Evolutionary conservation across 805 yeast species (phyloP).

Genomic region (Danielia oregonensis): DNA sequence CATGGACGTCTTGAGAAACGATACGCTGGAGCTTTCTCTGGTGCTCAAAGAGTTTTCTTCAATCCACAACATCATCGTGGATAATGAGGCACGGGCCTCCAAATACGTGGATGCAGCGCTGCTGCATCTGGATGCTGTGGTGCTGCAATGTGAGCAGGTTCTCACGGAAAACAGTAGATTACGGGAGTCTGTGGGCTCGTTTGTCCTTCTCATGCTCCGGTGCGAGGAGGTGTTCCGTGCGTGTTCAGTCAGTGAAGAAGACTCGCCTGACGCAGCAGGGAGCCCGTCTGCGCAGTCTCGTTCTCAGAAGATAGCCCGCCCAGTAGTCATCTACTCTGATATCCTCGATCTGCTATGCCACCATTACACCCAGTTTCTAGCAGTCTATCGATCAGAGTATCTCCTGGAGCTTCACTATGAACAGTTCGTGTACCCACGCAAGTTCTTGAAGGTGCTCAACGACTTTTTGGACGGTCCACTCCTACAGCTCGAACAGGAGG

Average conservation of each 20-base stretch:
- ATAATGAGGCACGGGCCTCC: constrained; percentile 31
- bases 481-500: constrained; percentile 28
- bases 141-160: constrained; percentile 15
- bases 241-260: not conserved
- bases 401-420: constrained; percentile 38
- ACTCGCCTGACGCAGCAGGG: not conserved
- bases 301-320: not conserved
- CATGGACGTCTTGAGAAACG: constrained; percentile 47
- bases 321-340: constrained; percentile 19
- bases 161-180: no score
- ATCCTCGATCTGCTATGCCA: constrained; percentile 26
- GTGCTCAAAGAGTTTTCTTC: constrained; percentile 40
- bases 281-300: not conserved
- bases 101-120: constrained; percentile 17
- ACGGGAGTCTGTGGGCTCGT: constrained; percentile 15
- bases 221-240: constrained; percentile 8
- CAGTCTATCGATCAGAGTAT: constrained; percentile 32
- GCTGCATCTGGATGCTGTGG: constrained; percentile 12
- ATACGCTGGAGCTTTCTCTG: constrained; percentile 52
- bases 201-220: constrained; percentile 18
- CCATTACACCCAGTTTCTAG: constrained; percentile 34
- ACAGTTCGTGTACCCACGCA: constrained; percentile 35
- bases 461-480: constrained; percentile 33
- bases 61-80: constrained; percentile 31
- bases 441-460: constrained; percentile 28